Conservation (phyloP, 768 basidiomycete genomes). For the Cystofilobasidium ferigula region DNA sequence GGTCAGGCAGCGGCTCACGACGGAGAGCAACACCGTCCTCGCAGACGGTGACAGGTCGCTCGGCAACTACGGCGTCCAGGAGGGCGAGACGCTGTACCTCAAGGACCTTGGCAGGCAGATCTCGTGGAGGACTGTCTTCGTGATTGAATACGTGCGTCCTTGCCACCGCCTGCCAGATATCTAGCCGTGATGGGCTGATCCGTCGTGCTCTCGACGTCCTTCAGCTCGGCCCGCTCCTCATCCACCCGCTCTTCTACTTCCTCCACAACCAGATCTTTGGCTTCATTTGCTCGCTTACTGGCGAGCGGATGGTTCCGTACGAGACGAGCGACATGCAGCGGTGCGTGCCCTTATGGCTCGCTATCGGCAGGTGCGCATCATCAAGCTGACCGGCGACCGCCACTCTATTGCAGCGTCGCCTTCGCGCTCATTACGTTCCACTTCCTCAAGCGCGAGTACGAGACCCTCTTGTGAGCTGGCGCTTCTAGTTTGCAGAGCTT, state of each 20-base stretch:
- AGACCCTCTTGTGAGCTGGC: slow-evolving; percentile 63
- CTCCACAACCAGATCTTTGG: slow-evolving; percentile 57
- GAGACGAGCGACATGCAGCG: slow-evolving; percentile 67
- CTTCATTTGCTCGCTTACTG: not conserved
- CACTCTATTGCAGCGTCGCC: slow-evolving; percentile 28
- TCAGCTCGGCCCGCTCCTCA: slow-evolving; percentile 73
- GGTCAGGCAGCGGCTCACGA: slow-evolving; percentile 60
- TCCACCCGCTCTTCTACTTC: slow-evolving; percentile 75
- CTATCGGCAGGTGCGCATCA: not conserved
- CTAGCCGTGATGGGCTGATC: not conserved
- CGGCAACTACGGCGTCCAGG: slow-evolving; percentile 47
- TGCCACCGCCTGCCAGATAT: not conserved
- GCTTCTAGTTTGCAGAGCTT: no score
- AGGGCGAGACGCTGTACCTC: slow-evolving; percentile 57
- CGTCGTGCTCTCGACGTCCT: not conserved
- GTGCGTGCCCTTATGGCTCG: slow-evolving; percentile 38
- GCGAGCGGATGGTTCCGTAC: slow-evolving; percentile 42
- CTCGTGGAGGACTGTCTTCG: slow-evolving; percentile 75
- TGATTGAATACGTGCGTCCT: slow-evolving; percentile 84
- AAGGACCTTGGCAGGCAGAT: slow-evolving; percentile 90
- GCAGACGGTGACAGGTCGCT: slow-evolving; percentile 57
- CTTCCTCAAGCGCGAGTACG: slow-evolving; percentile 81
- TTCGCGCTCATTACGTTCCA: slow-evolving; percentile 64
- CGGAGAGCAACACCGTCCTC: slow-evolving; percentile 38
- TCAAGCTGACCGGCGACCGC: not conserved